Evolutionary conservation across 2,329 filamentous ascomycete genomes (phyloP), one percentile per base, ranked within the genome.

Genomic region (Hypoxylon sp.): DNA sequence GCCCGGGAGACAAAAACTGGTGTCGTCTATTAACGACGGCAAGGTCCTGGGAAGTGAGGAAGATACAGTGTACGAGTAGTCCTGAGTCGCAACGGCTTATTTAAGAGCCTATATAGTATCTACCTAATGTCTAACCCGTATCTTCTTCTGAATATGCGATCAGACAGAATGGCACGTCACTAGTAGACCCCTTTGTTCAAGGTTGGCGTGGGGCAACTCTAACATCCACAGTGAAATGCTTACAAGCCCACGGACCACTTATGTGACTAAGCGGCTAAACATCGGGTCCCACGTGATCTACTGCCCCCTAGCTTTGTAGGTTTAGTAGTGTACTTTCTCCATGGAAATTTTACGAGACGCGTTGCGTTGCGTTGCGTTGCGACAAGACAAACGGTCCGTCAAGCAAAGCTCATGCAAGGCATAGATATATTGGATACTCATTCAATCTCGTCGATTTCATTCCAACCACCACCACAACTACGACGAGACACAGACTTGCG

Each of bases 301-400:
- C 51, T 52, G n/a, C n/a, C n/a, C 47, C 51, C 60, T 52, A 61
- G 50, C 57, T 35, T 53, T 51, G 26, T 2, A 22, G 29, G 54
- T 35, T 22, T 31, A 53, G 54, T 22, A 22, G 19, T 22, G 19
- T 54, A 51, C 35, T 56, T 61, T 42, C 10, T 17, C 55, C 42
- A 22, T 65, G 53, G 51, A 68, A 68, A 68, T 56, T 68, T 68
- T 68, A 63, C 66, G 57, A 67, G 68, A 70, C 68, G 68, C 64
- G 66, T 66, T 65, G 29, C 29, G 66, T 66, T 65, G 37, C 54
- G 54, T 47, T 67, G 37, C 54, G 54, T 47, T 67, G 66, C 67
- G 67, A 70, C 63, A 54, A 62, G 61, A 65, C 57, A 52, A 65
- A 68, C 65, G 39, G 57, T 31, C 48, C 48, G 29, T 57, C 35